Conservation (phyloP, 2,329 filamentous ascomycete species). For the Aspergillus sp. region DNA sequence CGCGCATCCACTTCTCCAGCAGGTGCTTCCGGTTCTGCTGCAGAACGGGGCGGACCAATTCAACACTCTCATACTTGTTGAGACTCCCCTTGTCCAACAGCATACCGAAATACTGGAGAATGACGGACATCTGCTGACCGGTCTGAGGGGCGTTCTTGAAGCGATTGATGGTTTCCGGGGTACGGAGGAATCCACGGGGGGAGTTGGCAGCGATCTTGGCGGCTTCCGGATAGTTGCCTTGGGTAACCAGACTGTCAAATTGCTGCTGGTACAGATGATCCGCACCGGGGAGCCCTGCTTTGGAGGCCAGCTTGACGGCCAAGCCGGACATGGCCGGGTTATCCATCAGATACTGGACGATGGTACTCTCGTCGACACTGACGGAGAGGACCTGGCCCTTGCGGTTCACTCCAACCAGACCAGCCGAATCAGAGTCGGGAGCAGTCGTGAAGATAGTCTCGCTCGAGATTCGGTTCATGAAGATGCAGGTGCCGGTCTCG, state of each 20-base stretch:
- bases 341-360: slow-evolving; percentile 91
- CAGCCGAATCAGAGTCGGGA: slow-evolving; percentile 71
- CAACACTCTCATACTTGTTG: slow-evolving; percentile 88
- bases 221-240: slow-evolving; percentile 75
- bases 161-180: slow-evolving; percentile 86
- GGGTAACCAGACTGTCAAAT: slow-evolving; percentile 77
- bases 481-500: slow-evolving; percentile 89
- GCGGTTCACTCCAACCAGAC: slow-evolving; percentile 90
- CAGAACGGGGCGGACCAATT: slow-evolving; percentile 85
- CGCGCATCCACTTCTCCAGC: slow-evolving; percentile 94
- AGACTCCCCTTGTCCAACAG: slow-evolving; percentile 88
- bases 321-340: slow-evolving; percentile 91
- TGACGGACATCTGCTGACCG: slow-evolving; percentile 68
- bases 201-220: slow-evolving; percentile 96
- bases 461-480: slow-evolving; percentile 99
- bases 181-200: slow-evolving; percentile 88
- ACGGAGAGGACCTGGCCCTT: slow-evolving; percentile 96
- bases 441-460: slow-evolving; percentile 97
- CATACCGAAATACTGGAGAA: slow-evolving; percentile 96
- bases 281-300: slow-evolving; percentile 85
- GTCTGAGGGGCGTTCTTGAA: slow-evolving; percentile 79
- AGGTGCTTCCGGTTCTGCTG: slow-evolving; percentile 91
- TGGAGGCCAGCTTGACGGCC: slow-evolving; percentile 91
- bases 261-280: slow-evolving; percentile 88
- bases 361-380: slow-evolving; percentile 79